A percentile compares a stretch with the other conserved stretches of the same genome.
Evolutionary conservation across 352 stramenopile genomes (phyloP).

Genomic region (Globisporangium megalacanthum): DNA sequence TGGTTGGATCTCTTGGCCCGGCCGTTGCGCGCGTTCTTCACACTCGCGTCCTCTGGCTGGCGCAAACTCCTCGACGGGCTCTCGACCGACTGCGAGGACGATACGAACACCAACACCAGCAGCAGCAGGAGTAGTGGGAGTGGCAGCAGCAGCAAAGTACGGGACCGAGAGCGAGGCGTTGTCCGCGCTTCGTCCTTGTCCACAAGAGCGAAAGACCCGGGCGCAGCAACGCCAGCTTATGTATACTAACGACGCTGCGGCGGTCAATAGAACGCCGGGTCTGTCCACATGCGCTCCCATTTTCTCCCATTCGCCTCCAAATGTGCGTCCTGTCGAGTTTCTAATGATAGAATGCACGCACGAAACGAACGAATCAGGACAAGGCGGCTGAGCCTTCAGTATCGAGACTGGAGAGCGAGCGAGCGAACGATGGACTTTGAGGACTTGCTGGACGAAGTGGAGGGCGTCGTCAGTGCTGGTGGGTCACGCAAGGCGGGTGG

Average conservation of each 20-base stretch:
- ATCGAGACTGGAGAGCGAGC: too few relatives aligned
- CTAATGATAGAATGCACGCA: too few relatives aligned
- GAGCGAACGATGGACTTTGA: conserved; percentile 52
- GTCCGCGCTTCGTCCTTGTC: conserved; percentile 5
- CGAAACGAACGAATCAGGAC: too few relatives aligned
- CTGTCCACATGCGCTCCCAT: not conserved
- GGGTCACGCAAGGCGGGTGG: conserved; percentile 6
- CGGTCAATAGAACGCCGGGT: too few relatives aligned
- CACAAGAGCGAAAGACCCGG: conserved; percentile 7
- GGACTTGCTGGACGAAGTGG: conserved; percentile 67
- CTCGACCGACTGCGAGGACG: conserved; percentile 28
- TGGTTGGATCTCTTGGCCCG: conserved; percentile 69
- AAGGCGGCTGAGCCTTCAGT: too few relatives aligned
- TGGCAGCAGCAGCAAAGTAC: too few relatives aligned
- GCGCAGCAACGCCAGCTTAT: not conserved
- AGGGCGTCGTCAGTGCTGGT: conserved; percentile 37
- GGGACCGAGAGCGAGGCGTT: not conserved
- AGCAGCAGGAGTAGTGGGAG: not conserved
- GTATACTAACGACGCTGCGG: conserved; percentile 11
- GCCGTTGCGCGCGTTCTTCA: conserved; percentile 57
- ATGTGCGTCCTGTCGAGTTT: too few relatives aligned
- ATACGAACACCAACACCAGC: conserved; percentile 5
- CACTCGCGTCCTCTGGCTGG: conserved; percentile 58
- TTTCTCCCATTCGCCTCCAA: not conserved
- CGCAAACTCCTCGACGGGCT: conserved; percentile 56